Conservation (phyloP, 805 yeast species). For the Starmerella sirachaensis region DNA sequence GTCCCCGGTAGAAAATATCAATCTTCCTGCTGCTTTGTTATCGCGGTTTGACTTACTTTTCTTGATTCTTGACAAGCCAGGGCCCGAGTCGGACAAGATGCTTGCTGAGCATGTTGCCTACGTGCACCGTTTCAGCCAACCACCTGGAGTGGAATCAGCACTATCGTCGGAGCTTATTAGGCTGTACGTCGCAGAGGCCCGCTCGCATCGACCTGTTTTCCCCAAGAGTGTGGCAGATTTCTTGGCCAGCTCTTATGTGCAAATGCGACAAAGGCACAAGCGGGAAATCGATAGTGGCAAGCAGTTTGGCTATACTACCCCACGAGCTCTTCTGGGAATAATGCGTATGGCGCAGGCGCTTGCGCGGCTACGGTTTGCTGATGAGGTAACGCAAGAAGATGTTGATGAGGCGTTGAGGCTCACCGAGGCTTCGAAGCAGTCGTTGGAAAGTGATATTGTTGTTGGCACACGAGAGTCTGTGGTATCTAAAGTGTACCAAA, state of each 20-base stretch:
- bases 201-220: constrained; percentile 73
- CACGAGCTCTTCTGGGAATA: constrained; percentile 85
- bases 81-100: constrained; percentile 65
- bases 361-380: constrained; percentile 76
- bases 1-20: constrained; percentile 90
- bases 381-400: constrained; percentile 59
- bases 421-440: constrained; percentile 73
- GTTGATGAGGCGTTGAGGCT: constrained; percentile 93
- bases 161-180: constrained; percentile 69
- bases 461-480: constrained; percentile 37
- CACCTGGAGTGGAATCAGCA: constrained; percentile 65
- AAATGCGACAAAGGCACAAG: constrained; percentile 84
- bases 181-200: constrained; percentile 77
- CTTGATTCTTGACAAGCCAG: constrained; percentile 74
- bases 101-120: constrained; percentile 89
- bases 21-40: constrained; percentile 87
- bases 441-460: constrained; percentile 42
- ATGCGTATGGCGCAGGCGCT: constrained; percentile 88
- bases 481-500: constrained; percentile 56
- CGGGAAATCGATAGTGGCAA: constrained; percentile 45
- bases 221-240: constrained; percentile 75
- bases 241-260: constrained; percentile 74
- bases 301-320: constrained; percentile 85
- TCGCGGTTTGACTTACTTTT: constrained; percentile 90
- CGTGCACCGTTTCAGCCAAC: constrained; percentile 86